Base-by-base conservation (phyloP, 2,329 filamentous ascomycete genomes). In the Paracoccidioides brasiliensis region DNA sequence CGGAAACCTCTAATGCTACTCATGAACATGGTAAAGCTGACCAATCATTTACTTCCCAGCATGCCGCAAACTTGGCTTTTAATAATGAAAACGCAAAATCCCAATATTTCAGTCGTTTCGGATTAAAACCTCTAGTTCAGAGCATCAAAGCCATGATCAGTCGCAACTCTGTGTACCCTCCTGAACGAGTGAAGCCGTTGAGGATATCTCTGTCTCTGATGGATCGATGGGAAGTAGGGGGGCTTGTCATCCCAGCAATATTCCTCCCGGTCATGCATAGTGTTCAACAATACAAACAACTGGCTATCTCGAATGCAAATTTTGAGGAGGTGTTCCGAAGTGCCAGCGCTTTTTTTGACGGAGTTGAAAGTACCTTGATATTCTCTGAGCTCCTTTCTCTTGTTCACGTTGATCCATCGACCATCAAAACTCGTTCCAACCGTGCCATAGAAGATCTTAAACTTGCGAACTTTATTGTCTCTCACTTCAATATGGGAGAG, bases 151-250 rank as follows among this genome's bases (percentile, higher is more conserved):
- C 81, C 49, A 86, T 95, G 83, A 85, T 97, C 58, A 78, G 80
- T 49, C 73, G 77, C 15, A 71, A 76, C 44, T 74, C 75, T 45
- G 68, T 64, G 4, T 75, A 76, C 55, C 79, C 86, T 0, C 70
- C 79, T 0, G 88, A 94, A 64, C 80, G 84, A 67, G 88, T 90
- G 22, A 83, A 84, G 42, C 91, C 93, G 0, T 96, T 95, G 66
- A 84, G 90, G 56, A 88, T 97, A 59, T 94, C 90, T 64, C 78
- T 97, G 2, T 96, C 94, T 14, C 76, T 98, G 53, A 97, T 98
- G 93, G 93, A 98, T 71, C 84, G 90, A 57, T 97, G 90, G 90
- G 93, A 98, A 68, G 91, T 98, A 61, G 93, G 93, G 35, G 89
- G 89, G 1, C 77, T 91, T 15, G 83, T 98, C 49, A 85, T 97